Conservation (phyloP, 1,284 basidiomycete genomes). For the Puccinia hordei region DNA sequence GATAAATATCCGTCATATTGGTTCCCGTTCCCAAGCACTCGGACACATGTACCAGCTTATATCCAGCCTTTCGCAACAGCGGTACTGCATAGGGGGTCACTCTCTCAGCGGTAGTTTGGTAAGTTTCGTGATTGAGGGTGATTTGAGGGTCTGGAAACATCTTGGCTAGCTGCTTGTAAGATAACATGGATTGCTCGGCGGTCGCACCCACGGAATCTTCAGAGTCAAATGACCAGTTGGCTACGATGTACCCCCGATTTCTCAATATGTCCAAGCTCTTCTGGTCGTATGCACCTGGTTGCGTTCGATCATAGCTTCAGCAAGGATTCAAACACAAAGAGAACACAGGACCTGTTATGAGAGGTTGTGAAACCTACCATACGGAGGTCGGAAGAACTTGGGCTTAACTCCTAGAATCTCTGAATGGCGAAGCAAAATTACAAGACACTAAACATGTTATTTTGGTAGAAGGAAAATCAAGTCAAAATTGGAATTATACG, state of each 20-base stretch:
- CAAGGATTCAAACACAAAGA: not conserved
- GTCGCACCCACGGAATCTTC: conserved; percentile 30
- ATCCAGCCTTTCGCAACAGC: conserved; percentile 37
- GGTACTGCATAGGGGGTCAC: conserved; percentile 35
- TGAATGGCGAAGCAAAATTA: not conserved
- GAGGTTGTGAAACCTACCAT: conserved; percentile 15
- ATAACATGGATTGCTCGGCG: not conserved
- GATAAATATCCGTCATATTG: conserved; percentile 25
- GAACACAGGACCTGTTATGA: not conserved
- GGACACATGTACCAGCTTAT: conserved; percentile 29
- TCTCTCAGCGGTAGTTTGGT: conserved; percentile 3
- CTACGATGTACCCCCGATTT: conserved; percentile 37
- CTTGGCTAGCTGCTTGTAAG: conserved; percentile 19
- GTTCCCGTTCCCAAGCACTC: conserved; percentile 41
- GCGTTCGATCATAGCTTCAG: not conserved
- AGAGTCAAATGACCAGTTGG: conserved; percentile 44
- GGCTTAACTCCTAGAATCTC: conserved; percentile 48
- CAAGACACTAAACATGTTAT: not conserved
- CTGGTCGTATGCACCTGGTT: not conserved
- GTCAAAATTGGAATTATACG: not conserved
- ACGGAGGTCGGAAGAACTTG: conserved; percentile 46
- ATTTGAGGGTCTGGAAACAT: conserved; percentile 28
- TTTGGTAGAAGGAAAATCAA: not conserved
- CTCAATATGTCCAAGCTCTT: conserved; percentile 34
- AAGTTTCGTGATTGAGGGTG: conserved; percentile 43